A percentile compares a stretch with the other conserved stretches of the same genome.
Conservation (phyloP, 169 alveolate genomes). For the Perkinsus olseni region DNA sequence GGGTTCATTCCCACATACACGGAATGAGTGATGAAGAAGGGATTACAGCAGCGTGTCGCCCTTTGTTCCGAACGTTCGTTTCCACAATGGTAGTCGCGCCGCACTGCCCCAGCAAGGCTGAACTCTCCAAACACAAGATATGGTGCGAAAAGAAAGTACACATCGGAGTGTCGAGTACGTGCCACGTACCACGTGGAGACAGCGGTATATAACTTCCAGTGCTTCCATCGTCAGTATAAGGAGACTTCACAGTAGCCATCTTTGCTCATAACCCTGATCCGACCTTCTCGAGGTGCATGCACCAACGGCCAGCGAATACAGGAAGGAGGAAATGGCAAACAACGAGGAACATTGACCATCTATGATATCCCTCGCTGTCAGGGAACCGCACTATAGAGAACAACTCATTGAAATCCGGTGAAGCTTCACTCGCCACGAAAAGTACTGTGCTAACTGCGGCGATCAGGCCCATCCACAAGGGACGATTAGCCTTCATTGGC, state of each 20-base stretch:
- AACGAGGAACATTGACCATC: not conserved
- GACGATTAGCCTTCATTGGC: conserved; percentile 53
- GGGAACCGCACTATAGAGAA: conserved; percentile 25
- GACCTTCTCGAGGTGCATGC: not conserved
- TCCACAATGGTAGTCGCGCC: no score
- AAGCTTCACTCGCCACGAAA: conserved; percentile 15
- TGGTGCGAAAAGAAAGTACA: no score
- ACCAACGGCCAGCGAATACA: not conserved
- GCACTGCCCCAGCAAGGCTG: no score
- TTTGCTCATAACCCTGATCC: not conserved
- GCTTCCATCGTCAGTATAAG: not conserved
- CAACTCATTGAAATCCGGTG: conserved; percentile 19
- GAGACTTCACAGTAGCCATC: not conserved
- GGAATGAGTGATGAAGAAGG: no score
- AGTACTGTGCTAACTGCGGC: not conserved
- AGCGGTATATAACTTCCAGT: no score
- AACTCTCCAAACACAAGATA: no score
- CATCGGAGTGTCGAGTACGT: no score
- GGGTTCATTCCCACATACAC: no score
- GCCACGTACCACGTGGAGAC: no score
- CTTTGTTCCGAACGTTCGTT: no score
- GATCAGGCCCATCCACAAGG: conserved; percentile 27
- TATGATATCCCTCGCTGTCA: not conserved
- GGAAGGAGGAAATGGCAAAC: not conserved
- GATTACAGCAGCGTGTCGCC: no score